Conservation (phyloP, 2,329 filamentous ascomycete genomes). For the Cladobotryum protrusum region DNA sequence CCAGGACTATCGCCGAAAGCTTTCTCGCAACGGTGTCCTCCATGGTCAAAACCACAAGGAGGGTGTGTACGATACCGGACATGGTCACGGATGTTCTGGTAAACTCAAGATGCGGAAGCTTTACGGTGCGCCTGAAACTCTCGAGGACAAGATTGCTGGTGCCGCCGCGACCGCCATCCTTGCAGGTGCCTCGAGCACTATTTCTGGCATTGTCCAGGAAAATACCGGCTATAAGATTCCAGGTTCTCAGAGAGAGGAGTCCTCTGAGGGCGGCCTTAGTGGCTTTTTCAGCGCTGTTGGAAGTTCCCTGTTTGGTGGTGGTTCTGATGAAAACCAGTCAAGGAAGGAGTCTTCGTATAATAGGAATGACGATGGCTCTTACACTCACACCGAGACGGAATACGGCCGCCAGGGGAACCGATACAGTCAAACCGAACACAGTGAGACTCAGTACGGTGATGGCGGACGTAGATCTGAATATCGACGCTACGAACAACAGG, state of each 20-base stretch:
- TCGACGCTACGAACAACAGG: slow-evolving; percentile 54
- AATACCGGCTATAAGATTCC: slow-evolving; percentile 36
- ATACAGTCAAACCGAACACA: slow-evolving; percentile 56
- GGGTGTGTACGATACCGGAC: slow-evolving; percentile 74
- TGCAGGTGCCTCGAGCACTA: slow-evolving; percentile 48
- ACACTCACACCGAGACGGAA: slow-evolving; percentile 55
- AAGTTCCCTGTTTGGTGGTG: slow-evolving; percentile 58
- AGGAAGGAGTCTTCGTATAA: slow-evolving; percentile 47
- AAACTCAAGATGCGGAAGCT: slow-evolving; percentile 74
- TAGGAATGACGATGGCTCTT: slow-evolving; percentile 53
- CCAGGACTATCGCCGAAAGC: slow-evolving; percentile 63
- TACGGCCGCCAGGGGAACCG: slow-evolving; percentile 51
- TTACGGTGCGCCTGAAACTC: slow-evolving; percentile 42
- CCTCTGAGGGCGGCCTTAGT: slow-evolving; percentile 47
- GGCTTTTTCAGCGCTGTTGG: slow-evolving; percentile 63
- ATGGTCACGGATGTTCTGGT: slow-evolving; percentile 74
- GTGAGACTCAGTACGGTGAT: slow-evolving; percentile 50
- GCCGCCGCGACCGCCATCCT: slow-evolving; percentile 52
- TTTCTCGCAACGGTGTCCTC: slow-evolving; percentile 72
- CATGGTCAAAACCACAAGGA: slow-evolving; percentile 80
- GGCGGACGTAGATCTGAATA: slow-evolving; percentile 56
- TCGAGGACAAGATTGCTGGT: slow-evolving; percentile 51
- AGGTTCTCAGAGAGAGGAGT: too few species aligned
- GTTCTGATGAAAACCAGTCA: slow-evolving; percentile 49
- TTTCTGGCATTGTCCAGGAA: slow-evolving; percentile 41